Evolutionary conservation across 1,284 basidiomycete species (phyloP), one percentile per base, ranked within the genome.

Genomic region (Peniophora sp.): DNA sequence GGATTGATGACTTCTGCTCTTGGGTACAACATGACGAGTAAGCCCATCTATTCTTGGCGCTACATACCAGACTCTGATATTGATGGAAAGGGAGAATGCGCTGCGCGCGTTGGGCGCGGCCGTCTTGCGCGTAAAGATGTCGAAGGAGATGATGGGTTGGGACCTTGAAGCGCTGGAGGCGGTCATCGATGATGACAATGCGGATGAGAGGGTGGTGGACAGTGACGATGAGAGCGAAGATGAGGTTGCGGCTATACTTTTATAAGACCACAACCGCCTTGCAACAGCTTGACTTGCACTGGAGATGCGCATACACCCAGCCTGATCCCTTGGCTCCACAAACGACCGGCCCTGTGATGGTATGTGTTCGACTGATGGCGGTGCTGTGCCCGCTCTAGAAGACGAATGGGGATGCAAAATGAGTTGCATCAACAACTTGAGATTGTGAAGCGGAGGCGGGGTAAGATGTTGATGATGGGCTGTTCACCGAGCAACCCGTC

Each of bases 1-100:
- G 88, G 88, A 56, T 89, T 39, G 83, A 89, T 56, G 89, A 90
- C 61, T 83, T 87, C 59, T 86, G 83, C 58, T 74, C 81, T 16
- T 90, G 88, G 88, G 69, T 77, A 36, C 83, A 86, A 59, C 69
- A 74, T 14, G 71, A 72, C 59, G 78, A 73, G 88, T 83, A 56
- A 57, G 72, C 65, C 8, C 23, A 27, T 50, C 50, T 51, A 48
- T 27, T 23, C 19, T 43, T 50, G 43, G 19, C 35, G n/a, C 3
- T 19, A 27, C 20, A 16, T 19, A 17, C 36, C 38, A n/a, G n/a
- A n/a, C 16, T 25, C 25, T 27, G n/a, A 20, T n/a, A 46, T 45
- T 23, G 27, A 32, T 24, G 44, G 49, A 57, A n/a, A 90, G 86
- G 52, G 84, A 90, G 51, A 71, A 75, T 19, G 59, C 67, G 23